Conservation (phyloP, 2,329 filamentous ascomycete species). For the Metarhizium guizhouense region DNA sequence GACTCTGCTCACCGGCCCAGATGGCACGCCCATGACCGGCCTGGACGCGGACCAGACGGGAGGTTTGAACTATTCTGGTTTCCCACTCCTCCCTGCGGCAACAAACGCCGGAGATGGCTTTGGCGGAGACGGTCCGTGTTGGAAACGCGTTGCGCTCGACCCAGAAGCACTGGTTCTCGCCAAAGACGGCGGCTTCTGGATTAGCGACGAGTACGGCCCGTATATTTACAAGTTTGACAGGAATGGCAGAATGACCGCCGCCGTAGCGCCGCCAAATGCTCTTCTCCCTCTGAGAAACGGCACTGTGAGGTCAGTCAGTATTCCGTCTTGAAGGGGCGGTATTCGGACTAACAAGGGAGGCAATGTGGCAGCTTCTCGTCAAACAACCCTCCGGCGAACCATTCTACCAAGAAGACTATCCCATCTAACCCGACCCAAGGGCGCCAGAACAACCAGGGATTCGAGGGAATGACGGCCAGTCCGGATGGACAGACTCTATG, state of each 20-base stretch:
- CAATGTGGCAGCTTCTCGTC: constrained; percentile 45
- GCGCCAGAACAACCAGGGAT: constrained; percentile 65
- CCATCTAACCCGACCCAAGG: constrained; percentile 53
- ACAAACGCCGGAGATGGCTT: constrained; percentile 61
- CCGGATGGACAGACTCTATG: constrained; percentile 55
- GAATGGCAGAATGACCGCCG: constrained; percentile 49
- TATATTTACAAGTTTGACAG: constrained; percentile 58
- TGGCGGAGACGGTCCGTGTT: constrained; percentile 50
- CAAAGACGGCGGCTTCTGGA: constrained; percentile 54
- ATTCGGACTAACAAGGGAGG: not conserved
- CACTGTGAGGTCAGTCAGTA: constrained; percentile 19
- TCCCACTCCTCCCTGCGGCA: constrained; percentile 52
- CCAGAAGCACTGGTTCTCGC: constrained; percentile 57
- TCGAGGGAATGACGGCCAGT: constrained; percentile 59
- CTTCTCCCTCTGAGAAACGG: constrained; percentile 56
- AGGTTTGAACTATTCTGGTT: constrained; percentile 44
- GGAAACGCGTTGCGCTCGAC: constrained; percentile 52
- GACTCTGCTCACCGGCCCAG: constrained; percentile 53
- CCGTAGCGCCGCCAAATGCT: constrained; percentile 56
- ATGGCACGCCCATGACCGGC: constrained; percentile 53
- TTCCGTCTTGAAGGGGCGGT: not conserved
- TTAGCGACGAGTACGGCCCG: constrained; percentile 62
- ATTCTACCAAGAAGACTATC: constrained; percentile 34
- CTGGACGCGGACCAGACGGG: constrained; percentile 51
- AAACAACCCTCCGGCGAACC: constrained; percentile 53